These are phyloP conservation scores for Fusarium nodosum DNA, from an alignment of 2,329 filamentous ascomycete genomes.

Conservation along the genomic window DNA sequence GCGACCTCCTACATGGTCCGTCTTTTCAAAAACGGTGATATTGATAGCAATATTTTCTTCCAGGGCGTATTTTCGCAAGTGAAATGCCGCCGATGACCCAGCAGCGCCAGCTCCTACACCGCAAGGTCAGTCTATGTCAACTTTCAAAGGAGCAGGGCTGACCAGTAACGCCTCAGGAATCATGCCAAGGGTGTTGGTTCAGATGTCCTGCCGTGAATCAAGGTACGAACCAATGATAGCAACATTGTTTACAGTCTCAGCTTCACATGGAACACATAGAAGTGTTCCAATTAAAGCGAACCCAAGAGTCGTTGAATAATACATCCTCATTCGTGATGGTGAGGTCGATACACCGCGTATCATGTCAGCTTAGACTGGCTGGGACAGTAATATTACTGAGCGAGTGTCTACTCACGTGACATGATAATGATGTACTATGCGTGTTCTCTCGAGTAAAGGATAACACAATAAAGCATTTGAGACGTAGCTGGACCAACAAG, in stretches of 20 bases:
- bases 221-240: slow-evolving; percentile 55
- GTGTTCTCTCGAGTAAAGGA: background rate
- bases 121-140: slow-evolving; percentile 24
- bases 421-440: background rate
- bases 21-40: slow-evolving; percentile 90
- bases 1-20: slow-evolving; percentile 83
- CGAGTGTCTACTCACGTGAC: slow-evolving; percentile 21
- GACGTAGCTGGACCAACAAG: background rate
- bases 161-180: background rate
- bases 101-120: slow-evolving; percentile 85
- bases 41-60: slow-evolving; percentile 73
- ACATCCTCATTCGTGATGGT: slow-evolving; percentile 33
- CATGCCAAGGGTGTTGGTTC: background rate
- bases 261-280: slow-evolving; percentile 22
- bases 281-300: slow-evolving; percentile 41
- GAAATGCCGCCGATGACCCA: slow-evolving; percentile 88
- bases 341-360: background rate
- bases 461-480: background rate
- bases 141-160: background rate
- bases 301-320: slow-evolving; percentile 18
- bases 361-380: background rate
- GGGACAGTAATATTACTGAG: background rate
- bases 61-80: slow-evolving; percentile 79
- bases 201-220: background rate
- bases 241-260: slow-evolving; percentile 51